A percentile compares a stretch with the other conserved stretches of the same genome.
These are phyloP conservation scores for Dipodascopsis uninucleata DNA, from an alignment of 805 yeast species.

Conservation along the genomic window DNA sequence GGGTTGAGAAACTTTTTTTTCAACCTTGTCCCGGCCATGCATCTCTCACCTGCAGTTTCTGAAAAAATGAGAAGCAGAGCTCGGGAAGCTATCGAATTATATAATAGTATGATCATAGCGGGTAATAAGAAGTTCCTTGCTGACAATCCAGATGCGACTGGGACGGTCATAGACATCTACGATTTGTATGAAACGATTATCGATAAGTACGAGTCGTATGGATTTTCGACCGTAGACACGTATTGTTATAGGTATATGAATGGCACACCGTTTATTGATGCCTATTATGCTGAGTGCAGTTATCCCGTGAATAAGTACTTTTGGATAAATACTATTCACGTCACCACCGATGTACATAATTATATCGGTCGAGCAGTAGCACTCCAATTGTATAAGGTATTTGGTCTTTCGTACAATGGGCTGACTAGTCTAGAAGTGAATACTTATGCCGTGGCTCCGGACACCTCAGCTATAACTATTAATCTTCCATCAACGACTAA, in stretches of 20 bases:
- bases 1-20: constrained; percentile 10
- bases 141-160: constrained; percentile 1
- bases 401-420: not conserved
- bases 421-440: no score
- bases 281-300: constrained; percentile 6
- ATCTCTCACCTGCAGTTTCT: not conserved
- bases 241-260: constrained; percentile 8
- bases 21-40: constrained; percentile 12
- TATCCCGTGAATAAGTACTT: constrained; percentile 11
- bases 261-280: constrained; percentile 14
- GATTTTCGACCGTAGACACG: constrained; percentile 5
- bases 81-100: constrained; percentile 4
- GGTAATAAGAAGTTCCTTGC: constrained; percentile 2
- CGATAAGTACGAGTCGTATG: constrained; percentile 1
- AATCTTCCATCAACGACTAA: no score
- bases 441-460: no score
- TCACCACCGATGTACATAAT: constrained; percentile 16
- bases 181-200: constrained; percentile 1
- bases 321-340: constrained; percentile 18
- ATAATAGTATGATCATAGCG: not conserved
- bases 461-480: no score
- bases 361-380: constrained; percentile 10
- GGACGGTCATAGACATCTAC: constrained; percentile 8
- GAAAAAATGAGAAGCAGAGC: not conserved
- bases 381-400: not conserved